A percentile compares a stretch with the other conserved stretches of the same genome.
phyloP scores from a whole-genome alignment of 495 filamentous ascomycete genomes.

The Aspergillus cristatus region DNA sequence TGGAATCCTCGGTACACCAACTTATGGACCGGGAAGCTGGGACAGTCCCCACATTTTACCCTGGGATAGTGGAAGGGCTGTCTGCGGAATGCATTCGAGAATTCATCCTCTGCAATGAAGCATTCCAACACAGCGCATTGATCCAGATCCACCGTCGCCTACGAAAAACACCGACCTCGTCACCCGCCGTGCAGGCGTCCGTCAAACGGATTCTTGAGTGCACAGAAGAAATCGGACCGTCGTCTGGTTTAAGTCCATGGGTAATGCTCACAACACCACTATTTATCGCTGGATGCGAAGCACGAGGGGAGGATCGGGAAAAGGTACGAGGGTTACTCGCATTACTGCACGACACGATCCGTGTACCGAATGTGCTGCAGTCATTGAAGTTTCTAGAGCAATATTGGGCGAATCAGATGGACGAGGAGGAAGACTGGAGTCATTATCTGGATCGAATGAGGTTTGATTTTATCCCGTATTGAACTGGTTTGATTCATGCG shows the following conservation, averaged over 20 bases:
- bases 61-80: constrained; percentile 28
- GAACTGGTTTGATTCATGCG: neutral
- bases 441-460: constrained; percentile 38
- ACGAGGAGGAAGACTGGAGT: constrained; percentile 37
- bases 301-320: constrained; percentile 29
- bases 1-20: constrained; percentile 27
- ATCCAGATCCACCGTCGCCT: constrained; percentile 37
- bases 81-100: constrained; percentile 26
- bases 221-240: constrained; percentile 33
- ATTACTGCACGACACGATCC: constrained; percentile 35
- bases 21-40: constrained; percentile 27
- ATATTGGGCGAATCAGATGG: constrained; percentile 31
- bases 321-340: constrained; percentile 25
- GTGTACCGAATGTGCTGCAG: constrained; percentile 38
- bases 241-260: constrained; percentile 35
- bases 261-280: constrained; percentile 39
- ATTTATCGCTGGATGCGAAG: constrained; percentile 39
- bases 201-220: constrained; percentile 36
- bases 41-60: constrained; percentile 29
- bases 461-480: constrained; percentile 41
- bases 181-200: constrained; percentile 28
- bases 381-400: constrained; percentile 36
- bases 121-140: constrained; percentile 37
- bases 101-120: constrained; percentile 37
- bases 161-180: constrained; percentile 24